Evolutionary conservation across 2,329 filamentous ascomycete genomes (phyloP).

Genomic region (Passalora sequoiae): DNA sequence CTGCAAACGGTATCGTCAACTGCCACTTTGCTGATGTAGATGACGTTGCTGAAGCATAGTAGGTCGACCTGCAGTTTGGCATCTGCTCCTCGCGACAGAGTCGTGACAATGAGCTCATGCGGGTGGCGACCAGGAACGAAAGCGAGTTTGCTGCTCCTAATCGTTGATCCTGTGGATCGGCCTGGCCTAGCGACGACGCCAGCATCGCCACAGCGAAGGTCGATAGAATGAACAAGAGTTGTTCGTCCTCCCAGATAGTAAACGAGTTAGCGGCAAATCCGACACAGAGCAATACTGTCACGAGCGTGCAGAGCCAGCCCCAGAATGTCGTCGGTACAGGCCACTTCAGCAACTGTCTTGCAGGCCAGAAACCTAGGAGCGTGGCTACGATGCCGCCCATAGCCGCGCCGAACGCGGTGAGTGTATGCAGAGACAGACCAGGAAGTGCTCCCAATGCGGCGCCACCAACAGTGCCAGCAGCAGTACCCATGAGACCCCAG

Average conservation of each 20-base stretch:
- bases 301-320: slow-evolving; percentile 79
- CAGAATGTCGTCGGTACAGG: slow-evolving; percentile 71
- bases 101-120: slow-evolving; percentile 78
- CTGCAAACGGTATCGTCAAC: slow-evolving; percentile 69
- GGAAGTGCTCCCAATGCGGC: slow-evolving; percentile 30
- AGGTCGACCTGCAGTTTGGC: slow-evolving; percentile 91
- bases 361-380: slow-evolving; percentile 38
- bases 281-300: slow-evolving; percentile 80
- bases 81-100: slow-evolving; percentile 97
- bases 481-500: slow-evolving; percentile 47
- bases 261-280: slow-evolving; percentile 97
- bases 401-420: slow-evolving; percentile 38
- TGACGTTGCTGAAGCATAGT: slow-evolving; percentile 85
- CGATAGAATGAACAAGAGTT: slow-evolving; percentile 82
- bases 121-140: slow-evolving; percentile 72
- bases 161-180: slow-evolving; percentile 61
- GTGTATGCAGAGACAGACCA: slow-evolving; percentile 38
- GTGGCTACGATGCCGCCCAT: slow-evolving; percentile 39
- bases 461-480: slow-evolving; percentile 34
- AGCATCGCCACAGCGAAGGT: slow-evolving; percentile 78
- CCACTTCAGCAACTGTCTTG: slow-evolving; percentile 40
- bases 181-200: slow-evolving; percentile 68
- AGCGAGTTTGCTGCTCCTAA: slow-evolving; percentile 80
- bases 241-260: slow-evolving; percentile 97
- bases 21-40: slow-evolving; percentile 94